Percentiles rank a stretch among this genome's conserved stretches.
These are phyloP conservation scores for Hortiboletus flavorubellus DNA, from an alignment of 768 basidiomycete species.

Conservation along the genomic window DNA sequence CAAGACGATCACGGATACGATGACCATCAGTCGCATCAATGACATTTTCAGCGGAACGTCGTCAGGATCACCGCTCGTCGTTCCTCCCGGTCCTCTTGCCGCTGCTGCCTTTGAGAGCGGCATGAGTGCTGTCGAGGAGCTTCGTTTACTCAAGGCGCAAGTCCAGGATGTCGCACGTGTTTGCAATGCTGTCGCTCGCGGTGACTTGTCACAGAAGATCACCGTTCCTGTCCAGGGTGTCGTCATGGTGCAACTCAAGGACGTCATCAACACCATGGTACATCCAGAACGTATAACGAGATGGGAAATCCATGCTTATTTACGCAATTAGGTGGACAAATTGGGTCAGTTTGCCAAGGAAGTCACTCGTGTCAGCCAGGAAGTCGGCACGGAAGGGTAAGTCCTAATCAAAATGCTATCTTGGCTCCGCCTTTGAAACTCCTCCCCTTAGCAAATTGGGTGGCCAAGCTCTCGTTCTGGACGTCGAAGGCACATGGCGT, in stretches of 20 bases:
- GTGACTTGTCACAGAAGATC: constrained; percentile 76
- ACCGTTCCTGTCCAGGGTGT: constrained; percentile 75
- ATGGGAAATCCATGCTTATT: constrained; percentile 11
- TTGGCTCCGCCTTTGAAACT: constrained; percentile 16
- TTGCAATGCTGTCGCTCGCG: constrained; percentile 75
- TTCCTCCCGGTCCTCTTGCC: constrained; percentile 54
- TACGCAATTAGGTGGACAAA: constrained; percentile 49
- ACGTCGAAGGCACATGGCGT: constrained; percentile 90
- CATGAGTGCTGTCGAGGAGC: constrained; percentile 72
- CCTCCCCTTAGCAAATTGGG: constrained; percentile 59
- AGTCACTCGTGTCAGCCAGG: constrained; percentile 80
- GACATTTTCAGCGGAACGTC: too few species aligned
- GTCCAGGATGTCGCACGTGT: constrained; percentile 80
- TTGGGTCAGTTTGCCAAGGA: constrained; percentile 89
- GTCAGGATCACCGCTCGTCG: constrained; percentile 40
- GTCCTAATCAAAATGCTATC: constrained; percentile 14
- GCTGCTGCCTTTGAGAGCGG: constrained; percentile 56
- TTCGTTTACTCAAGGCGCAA: constrained; percentile 77
- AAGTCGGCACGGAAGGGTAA: constrained; percentile 80
- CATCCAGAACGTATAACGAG: not conserved
- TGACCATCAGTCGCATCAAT: constrained; percentile 33
- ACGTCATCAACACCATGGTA: constrained; percentile 71
- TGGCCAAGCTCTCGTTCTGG: constrained; percentile 80
- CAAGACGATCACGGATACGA: constrained; percentile 44
- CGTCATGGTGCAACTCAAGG: constrained; percentile 80